Evolutionary conservation across 345 rosid genomes (phyloP).

Genomic region (Eucalyptus brandiana): DNA sequence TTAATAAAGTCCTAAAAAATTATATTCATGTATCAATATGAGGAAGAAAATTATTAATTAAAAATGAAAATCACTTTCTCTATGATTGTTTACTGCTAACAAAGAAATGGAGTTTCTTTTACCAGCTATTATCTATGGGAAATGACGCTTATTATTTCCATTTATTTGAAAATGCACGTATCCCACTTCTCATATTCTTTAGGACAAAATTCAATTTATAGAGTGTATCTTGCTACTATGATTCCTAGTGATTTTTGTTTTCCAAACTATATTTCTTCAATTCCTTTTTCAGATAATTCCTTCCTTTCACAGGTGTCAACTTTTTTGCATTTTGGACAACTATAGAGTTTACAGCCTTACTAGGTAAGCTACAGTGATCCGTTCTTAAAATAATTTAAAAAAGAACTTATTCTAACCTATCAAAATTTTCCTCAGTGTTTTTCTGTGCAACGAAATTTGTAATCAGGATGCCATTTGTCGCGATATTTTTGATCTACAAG

Average conservation of each 20-base stretch:
- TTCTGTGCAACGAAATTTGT: fast-evolving
- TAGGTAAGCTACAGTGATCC: not conserved
- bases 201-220: too few relatives aligned
- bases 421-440: fast-evolving
- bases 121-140: too few relatives aligned
- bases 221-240: not conserved
- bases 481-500: not conserved
- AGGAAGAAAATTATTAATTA: too few relatives aligned
- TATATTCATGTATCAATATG: too few relatives aligned
- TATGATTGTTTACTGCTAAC: too few relatives aligned
- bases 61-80: too few relatives aligned
- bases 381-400: not conserved
- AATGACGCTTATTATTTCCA: too few relatives aligned
- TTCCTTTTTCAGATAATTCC: not conserved
- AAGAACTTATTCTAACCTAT: not conserved
- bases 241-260: too few relatives aligned
- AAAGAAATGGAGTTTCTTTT: too few relatives aligned
- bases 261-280: not conserved
- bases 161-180: too few relatives aligned
- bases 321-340: not conserved
- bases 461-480: fast-evolving
- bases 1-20: too few relatives aligned
- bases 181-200: too few relatives aligned
- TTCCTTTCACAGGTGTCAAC: not conserved
- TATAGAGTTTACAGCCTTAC: fast-evolving